Evolutionary conservation across 2,329 filamentous ascomycete species (phyloP).

Genomic region (Stromatinia cepivora): DNA sequence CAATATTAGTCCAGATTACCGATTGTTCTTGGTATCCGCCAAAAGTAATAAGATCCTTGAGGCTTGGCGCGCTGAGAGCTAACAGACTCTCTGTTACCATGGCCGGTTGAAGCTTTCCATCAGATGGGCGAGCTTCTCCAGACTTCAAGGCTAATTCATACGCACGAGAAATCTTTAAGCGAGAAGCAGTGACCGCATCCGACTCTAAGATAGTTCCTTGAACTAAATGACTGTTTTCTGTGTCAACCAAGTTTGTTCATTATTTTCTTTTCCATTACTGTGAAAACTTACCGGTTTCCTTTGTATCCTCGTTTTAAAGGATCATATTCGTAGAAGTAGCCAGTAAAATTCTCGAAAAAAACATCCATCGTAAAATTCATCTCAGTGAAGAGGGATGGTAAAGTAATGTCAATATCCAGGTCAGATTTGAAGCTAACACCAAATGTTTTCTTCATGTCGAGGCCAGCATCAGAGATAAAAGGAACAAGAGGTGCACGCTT

Average conservation of each 20-base stretch:
- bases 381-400: neutral
- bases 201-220: neutral
- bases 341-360: neutral
- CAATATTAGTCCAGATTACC: neutral
- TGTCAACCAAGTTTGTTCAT: neutral
- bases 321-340: conserved; percentile 2
- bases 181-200: neutral
- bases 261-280: neutral
- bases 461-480: neutral
- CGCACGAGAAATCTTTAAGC: neutral
- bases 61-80: neutral
- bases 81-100: neutral
- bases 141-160: neutral
- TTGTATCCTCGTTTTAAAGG: conserved; percentile 10
- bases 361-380: neutral
- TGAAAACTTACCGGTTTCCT: neutral
- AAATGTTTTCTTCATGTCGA: conserved; percentile 9
- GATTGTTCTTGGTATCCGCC: neutral
- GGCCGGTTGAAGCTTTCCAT: conserved; percentile 2
- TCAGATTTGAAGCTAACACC: neutral
- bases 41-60: neutral
- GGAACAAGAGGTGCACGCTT: conserved; percentile 1
- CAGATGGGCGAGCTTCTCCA: neutral
- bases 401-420: conserved; percentile 1
- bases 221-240: neutral